Conservation (phyloP, 306 rosid genomes). For the Ochetophila trinervis region DNA sequence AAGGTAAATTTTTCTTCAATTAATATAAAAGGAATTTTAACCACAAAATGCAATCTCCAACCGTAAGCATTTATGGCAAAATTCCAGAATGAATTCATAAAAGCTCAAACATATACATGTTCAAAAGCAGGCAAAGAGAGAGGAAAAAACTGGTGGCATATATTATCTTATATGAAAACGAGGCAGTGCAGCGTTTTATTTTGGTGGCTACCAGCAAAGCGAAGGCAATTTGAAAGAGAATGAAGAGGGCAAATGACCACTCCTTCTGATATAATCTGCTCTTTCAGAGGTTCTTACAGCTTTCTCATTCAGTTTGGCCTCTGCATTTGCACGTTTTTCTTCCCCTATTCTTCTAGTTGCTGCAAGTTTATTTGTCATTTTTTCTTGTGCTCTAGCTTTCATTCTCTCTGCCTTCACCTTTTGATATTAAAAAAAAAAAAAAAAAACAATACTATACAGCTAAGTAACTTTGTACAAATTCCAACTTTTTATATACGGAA, state of each 20-base stretch:
- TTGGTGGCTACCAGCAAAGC: slow-evolving; percentile 65
- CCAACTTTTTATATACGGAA: not conserved
- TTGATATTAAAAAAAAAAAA: not conserved
- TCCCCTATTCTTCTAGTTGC: slow-evolving; percentile 74
- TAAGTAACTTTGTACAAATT: not conserved
- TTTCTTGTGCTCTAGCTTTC: slow-evolving; percentile 78
- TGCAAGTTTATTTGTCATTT: slow-evolving; percentile 60
- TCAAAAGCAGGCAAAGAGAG: no score
- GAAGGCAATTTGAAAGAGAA: slow-evolving; percentile 87
- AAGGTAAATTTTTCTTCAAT: no score
- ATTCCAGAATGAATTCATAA: no score
- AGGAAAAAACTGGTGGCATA: no score
- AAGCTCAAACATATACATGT: no score
- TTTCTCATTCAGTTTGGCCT: slow-evolving; percentile 70
- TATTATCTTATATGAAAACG: no score
- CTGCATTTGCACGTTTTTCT: slow-evolving; percentile 78
- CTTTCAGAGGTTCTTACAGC: slow-evolving; percentile 70
- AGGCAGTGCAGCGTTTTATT: no score
- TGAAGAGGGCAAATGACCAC: slow-evolving; percentile 79
- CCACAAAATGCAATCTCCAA: no score
- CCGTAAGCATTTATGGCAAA: no score
- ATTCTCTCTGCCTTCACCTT: slow-evolving; percentile 88
- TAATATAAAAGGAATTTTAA: no score
- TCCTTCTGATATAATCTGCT: slow-evolving; percentile 81
- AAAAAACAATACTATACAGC: slow-evolving; percentile 11